Base-by-base conservation (phyloP, 73 alveolate genomes). In the Paramecium sexaurelia region DNA sequence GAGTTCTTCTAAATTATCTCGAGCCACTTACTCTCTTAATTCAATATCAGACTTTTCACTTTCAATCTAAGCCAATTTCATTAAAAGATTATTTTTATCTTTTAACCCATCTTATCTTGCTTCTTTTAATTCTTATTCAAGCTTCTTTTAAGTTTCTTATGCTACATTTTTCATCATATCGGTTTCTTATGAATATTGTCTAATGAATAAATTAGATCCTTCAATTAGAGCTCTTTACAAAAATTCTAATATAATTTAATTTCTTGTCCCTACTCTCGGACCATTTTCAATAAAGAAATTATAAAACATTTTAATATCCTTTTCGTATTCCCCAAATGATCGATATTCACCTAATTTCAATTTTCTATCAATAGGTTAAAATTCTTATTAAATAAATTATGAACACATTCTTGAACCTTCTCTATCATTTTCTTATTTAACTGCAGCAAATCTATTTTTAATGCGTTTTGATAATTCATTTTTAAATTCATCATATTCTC, bases 231-330 rank as follows among this genome's bases (percentile, higher is more conserved):
- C 93, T 73, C 88, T 95, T 36, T 91, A 66, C 20, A 92, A 57
- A 85, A 95, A 97, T 43, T 97, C 98, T 68, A 92, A 91, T 67
- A 97, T 87, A 66, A 94, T 91, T 43, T 85, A 85, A 22, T 92
- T 92, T 85, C 97, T 96, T 5, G 92, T 85, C n/a, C 94, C 96
- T n/a, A 96, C 96, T 24, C 92, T 94, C 9, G 99, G 98, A 26
- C 97, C 97, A 91, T 93, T 93, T 67, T 97, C 98, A 45, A 92
- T 85, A 92, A 91, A 96, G 83, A 87, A 93, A 86, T 95, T 91
- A 67, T 94, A 92, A 83, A 97, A 94, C 32, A 94, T 86, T 87
- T 84, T 92, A 51, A 97, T 83, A 24, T 96, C 98, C 20, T 95
- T 91, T 75, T 92, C 97, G 33, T 86, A 94, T 69, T 96, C 98